Evolutionary conservation across 140 eudicot species (phyloP), one percentile per base, ranked within the genome.

Genomic region (Bidens hawaiensis): DNA sequence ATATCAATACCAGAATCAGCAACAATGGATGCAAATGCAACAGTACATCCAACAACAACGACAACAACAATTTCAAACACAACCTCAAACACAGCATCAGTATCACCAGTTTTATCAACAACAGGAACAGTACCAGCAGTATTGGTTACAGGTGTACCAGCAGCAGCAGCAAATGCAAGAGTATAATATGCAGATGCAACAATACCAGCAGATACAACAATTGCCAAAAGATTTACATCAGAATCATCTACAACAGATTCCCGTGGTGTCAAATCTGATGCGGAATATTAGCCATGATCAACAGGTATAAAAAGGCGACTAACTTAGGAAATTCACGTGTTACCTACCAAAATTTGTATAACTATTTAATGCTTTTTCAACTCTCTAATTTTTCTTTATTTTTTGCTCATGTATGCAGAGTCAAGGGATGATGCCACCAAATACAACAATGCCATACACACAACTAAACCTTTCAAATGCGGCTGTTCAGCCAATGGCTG

Each of bases 1-100:
- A 56, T 73, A 73, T 71, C 83, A 85, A 69, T 81, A 82, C 64
- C 94, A 82, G 57, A 72, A 79, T 66, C 84, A 82, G 69, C 89
- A 82, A 65, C 95, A 85, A 65, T 65, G 72, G 75, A 24, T 77
- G 67, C 85, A 75, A 52, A 65, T 73, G 79, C 90, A 82, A 69
- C 86, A 74, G 41, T 68, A 75, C 31, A 70, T 61, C 3, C 81
- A 18, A 64, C 94, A 79, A 52, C 90, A 74, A 61, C 74, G 28
- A 8, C 65, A 67, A 57, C 73, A 34, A 12, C 68, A 68, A 41
- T n/a, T n/a, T n/a, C n/a, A n/a, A n/a, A n/a, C n/a, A n/a, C 45
- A 38, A 11, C 72, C 60, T 24, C 93, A 87, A 28, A 64, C 60
- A 14, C 75, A 51, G 23, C 73, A 69, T 28, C 82, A 82, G 41